Evolutionary conservation across 2,329 filamentous ascomycete species (phyloP), one percentile per base, ranked within the genome.

Genomic region (Tolypocladium guangdongense): DNA sequence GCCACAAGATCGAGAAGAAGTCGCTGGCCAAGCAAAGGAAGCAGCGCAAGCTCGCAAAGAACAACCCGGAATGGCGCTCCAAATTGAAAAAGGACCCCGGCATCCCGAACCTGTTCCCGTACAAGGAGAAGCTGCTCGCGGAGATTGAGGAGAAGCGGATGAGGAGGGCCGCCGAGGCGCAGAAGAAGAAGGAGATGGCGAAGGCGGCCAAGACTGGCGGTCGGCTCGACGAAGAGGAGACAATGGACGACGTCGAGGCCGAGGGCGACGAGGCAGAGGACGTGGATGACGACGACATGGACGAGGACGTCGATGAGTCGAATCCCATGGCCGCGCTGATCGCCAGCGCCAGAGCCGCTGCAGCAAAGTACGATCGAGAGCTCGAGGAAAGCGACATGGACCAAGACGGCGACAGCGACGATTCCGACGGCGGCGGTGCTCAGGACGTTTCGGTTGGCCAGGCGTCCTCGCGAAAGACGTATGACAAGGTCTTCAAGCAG

Each of bases 11-110:
- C 71, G 83, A 96, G 69, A 99, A 99, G 74, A 86, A 88, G 24
- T 89, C 91, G 52, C 82, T 82, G 43, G 85, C 88, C 57, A 99
- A 99, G 77, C 90, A 96, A 73, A 84, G 85, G 68, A 99, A 99
- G 73, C 76, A 84, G 57, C 86, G 84, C 66, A 97, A 96, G 78
- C 78, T 84, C 54, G 90, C 87, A 53, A 97, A 96, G 77, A 90
- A 95, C 82, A 96, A 96, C 70, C 92, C 93, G 36, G 84, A 96
- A 88, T 97, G 93, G 90, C 84, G 88, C 62, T 91, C 90, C 55
- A 88, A 90, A 70, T 69, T 96, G 61, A 97, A 96, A 82, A 99
- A 97, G 76, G 93, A 99, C 64, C 93, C 92, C 27, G 93, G 93
- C 49, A 96, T 99, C 57, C 93, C 93, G 41, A 99, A 97, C 67